Percentiles rank a stretch among this genome's conserved stretches.
phyloP scores from a whole-genome alignment of 192 early-diverging fungal species.

The Rhizophlyctis rosea region DNA sequence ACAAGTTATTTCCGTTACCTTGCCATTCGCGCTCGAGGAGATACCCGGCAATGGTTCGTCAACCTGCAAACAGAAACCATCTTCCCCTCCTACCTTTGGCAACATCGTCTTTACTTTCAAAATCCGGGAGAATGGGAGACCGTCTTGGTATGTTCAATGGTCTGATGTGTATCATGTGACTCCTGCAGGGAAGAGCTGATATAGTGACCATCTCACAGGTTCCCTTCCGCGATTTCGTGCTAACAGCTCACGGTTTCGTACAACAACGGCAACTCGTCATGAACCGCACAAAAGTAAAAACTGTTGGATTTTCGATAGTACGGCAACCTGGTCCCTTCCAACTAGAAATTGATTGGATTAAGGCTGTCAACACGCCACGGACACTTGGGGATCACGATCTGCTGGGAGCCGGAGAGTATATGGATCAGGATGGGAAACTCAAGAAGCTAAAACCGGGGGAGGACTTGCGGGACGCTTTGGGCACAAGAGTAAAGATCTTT shows the following conservation, averaged over 20 bases:
- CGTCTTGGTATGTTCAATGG: conserved; percentile 58
- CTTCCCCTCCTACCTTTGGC: conserved; percentile 82
- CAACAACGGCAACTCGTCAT: conserved; percentile 83
- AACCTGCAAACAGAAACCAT: conserved; percentile 87
- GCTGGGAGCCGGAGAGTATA: conserved; percentile 32
- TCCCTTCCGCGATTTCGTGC: conserved; percentile 89
- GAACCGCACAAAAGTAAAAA: conserved; percentile 78
- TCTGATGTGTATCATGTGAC: background rate
- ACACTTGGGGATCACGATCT: conserved; percentile 75
- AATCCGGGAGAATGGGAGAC: conserved; percentile 91
- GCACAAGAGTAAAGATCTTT: conserved; percentile 11
- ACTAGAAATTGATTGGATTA: conserved; percentile 89
- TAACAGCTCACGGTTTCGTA: conserved; percentile 86
- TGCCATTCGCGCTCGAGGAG: conserved; percentile 73
- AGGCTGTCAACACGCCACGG: conserved; percentile 76
- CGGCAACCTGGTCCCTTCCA: conserved; percentile 78
- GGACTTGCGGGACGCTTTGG: conserved; percentile 15
- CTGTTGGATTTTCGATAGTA: conserved; percentile 85
- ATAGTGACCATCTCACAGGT: conserved; percentile 50
- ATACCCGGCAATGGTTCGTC: conserved; percentile 86
- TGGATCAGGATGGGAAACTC: conserved; percentile 24
- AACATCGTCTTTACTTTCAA: conserved; percentile 85
- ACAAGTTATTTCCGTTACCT: conserved; percentile 83
- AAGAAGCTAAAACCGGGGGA: conserved; percentile 21
- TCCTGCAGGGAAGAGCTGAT: background rate